phyloP scores from a whole-genome alignment of 805 yeast species.

The Saturnispora dispora region DNA sequence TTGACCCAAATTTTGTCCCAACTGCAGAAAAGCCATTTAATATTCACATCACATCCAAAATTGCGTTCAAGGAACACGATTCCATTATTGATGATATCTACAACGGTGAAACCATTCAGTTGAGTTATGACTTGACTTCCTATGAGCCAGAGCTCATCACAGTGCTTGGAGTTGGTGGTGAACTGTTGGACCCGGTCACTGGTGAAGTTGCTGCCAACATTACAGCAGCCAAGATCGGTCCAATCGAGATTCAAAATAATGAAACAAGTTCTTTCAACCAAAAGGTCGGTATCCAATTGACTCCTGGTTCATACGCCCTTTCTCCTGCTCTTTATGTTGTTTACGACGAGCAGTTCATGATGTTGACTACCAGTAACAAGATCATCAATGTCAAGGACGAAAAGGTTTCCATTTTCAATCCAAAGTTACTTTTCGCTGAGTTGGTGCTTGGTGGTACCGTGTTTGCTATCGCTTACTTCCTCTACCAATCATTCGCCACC shows the following conservation, averaged over 20 bases:
- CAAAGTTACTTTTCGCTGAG: constrained; percentile 59
- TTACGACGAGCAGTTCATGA: constrained; percentile 40
- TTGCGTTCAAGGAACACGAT: constrained; percentile 31
- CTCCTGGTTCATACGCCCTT: constrained; percentile 47
- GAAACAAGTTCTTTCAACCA: constrained; percentile 45
- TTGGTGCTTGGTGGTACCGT: constrained; percentile 40
- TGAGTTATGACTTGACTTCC: constrained; percentile 45
- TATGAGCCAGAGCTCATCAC: constrained; percentile 41
- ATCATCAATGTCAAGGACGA: constrained; percentile 52
- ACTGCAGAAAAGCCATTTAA: constrained; percentile 33
- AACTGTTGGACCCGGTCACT: constrained; percentile 45
- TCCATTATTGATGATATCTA: constrained; percentile 34
- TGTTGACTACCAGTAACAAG: constrained; percentile 49
- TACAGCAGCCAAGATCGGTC: constrained; percentile 57
- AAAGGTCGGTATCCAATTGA: constrained; percentile 47
- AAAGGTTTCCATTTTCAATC: constrained; percentile 62
- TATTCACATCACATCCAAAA: constrained; percentile 39
- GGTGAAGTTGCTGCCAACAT: constrained; percentile 49
- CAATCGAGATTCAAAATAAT: constrained; percentile 43
- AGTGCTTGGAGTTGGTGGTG: constrained; percentile 63
- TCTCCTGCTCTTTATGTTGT: constrained; percentile 51
- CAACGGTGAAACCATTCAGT: constrained; percentile 45
- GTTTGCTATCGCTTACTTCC: constrained; percentile 41
- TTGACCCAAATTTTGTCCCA: constrained; percentile 23
- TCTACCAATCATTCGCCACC: constrained; percentile 36